phyloP scores from a whole-genome alignment of 2,329 filamentous ascomycete species.

The Nothophoma quercina region DNA sequence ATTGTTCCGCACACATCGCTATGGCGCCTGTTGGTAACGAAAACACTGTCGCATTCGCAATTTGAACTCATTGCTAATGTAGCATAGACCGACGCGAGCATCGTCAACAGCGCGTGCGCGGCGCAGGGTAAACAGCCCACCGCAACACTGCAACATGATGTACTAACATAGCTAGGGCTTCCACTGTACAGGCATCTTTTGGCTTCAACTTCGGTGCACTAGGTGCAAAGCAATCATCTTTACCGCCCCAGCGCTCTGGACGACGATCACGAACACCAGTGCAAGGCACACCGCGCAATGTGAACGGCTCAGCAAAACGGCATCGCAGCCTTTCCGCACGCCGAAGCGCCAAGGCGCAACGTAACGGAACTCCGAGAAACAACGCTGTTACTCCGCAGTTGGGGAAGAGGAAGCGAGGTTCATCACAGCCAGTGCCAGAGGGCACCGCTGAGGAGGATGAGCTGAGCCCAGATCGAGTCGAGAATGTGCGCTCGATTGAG shows the following conservation, averaged over 20 bases:
- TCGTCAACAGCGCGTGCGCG: slow-evolving; percentile 64
- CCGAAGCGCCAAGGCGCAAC: slow-evolving; percentile 30
- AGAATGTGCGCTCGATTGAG: slow-evolving; percentile 36
- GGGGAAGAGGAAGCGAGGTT: slow-evolving; percentile 46
- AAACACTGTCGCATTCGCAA: background rate
- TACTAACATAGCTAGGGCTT: slow-evolving; percentile 51
- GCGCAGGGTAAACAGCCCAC: slow-evolving; percentile 59
- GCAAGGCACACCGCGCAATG: slow-evolving; percentile 27
- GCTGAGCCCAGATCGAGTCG: slow-evolving; percentile 41
- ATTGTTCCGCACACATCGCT: slow-evolving; percentile 27
- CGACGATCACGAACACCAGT: slow-evolving; percentile 40
- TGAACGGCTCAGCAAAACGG: slow-evolving; percentile 34
- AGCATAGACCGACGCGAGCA: slow-evolving; percentile 60
- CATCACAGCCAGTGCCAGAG: slow-evolving; percentile 22
- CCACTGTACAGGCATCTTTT: slow-evolving; percentile 59
- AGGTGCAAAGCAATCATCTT: slow-evolving; percentile 38
- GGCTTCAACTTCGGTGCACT: slow-evolving; percentile 51
- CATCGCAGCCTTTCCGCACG: slow-evolving; percentile 41
- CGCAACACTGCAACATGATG: background rate
- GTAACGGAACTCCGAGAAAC: slow-evolving; percentile 25
- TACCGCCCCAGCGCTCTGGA: slow-evolving; percentile 33
- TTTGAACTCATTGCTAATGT: slow-evolving; percentile 12
- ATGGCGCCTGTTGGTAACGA: slow-evolving; percentile 47
- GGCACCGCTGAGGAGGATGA: slow-evolving; percentile 43
- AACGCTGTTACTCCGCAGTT: slow-evolving; percentile 37